A percentile compares a stretch with the other conserved stretches of the same genome.
Evolutionary conservation across 2,329 filamentous ascomycete genomes (phyloP).

Genomic region (Dryadomyces quercus-mongolicae): DNA sequence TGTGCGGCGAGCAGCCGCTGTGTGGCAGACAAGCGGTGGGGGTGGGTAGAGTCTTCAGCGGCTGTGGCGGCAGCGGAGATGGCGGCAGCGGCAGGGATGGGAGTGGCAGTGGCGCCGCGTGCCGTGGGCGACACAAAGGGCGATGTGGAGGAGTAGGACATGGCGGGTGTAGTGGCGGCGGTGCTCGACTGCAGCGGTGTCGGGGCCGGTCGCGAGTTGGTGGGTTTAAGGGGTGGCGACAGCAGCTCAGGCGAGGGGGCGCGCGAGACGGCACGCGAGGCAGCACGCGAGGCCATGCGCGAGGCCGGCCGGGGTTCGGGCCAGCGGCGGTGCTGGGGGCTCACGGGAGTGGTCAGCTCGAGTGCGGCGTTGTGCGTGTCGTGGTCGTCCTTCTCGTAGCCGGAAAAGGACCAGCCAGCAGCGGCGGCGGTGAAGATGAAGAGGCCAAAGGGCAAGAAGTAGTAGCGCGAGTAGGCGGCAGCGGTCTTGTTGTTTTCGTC

Average conservation of each 20-base stretch:
- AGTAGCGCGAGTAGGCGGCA: conserved; percentile 43
- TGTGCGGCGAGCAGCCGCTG: conserved; percentile 14
- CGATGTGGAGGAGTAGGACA: background rate
- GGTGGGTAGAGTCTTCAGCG: background rate
- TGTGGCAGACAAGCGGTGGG: background rate
- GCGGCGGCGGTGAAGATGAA: conserved; percentile 43
- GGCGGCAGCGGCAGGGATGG: background rate
- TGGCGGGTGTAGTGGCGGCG: conserved; percentile 7
- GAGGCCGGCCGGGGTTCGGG: background rate
- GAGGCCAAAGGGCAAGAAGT: conserved; percentile 51
- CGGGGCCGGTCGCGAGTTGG: background rate
- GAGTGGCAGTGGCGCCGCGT: background rate
- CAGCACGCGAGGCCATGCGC: background rate
- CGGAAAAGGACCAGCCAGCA: conserved; percentile 55
- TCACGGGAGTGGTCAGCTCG: background rate
- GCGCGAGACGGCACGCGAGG: background rate
- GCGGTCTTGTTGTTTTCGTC: conserved; percentile 4
- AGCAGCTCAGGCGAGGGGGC: conserved; percentile 1
- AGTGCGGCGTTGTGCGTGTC: conserved; percentile 2
- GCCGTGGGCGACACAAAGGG: background rate
- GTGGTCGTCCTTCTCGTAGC: conserved; percentile 49
- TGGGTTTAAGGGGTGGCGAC: background rate
- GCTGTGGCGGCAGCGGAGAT: background rate
- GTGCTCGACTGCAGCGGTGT: conserved; percentile 9
- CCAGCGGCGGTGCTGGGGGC: background rate